Conservation (phyloP, 306 rosid species). For the Fagus sylvatica region DNA sequence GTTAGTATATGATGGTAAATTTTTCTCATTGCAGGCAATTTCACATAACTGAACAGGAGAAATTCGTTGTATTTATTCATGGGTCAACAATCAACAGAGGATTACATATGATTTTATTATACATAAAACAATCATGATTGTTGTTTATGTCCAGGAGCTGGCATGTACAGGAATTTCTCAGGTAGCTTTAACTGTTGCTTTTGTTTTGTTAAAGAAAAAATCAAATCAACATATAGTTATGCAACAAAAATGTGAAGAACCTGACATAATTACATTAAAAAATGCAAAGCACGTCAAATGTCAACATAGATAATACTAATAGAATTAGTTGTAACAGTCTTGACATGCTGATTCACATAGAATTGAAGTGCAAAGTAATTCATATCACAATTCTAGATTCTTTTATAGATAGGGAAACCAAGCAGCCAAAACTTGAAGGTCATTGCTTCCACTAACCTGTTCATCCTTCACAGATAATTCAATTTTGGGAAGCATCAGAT, state of each 20-base stretch:
- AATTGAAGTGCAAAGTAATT: constrained; percentile 8
- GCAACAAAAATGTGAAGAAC: neutral
- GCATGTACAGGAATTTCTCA: neutral
- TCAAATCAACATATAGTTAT: neutral
- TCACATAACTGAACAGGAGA: neutral
- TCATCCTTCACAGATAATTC: constrained; percentile 28
- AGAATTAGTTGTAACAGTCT: neutral
- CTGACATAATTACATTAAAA: neutral
- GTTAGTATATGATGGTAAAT: neutral
- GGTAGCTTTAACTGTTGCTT: neutral
- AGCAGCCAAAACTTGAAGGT: constrained; percentile 6
- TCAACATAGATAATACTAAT: neutral
- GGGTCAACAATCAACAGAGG: neutral
- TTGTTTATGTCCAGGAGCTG: neutral
- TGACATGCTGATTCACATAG: constrained; percentile 1
- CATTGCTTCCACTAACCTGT: constrained; percentile 37
- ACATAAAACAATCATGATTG: neutral
- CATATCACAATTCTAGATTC: constrained; percentile 8
- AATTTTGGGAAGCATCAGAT: constrained; percentile 20
- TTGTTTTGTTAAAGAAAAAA: neutral
- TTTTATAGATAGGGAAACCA: constrained; percentile 17
- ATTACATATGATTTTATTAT: neutral
- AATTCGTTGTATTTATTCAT: neutral
- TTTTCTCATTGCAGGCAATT: neutral
- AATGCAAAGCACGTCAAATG: neutral